Evolutionary conservation across 345 rosid genomes (phyloP).

Genomic region (Tarenaya hassleriana): DNA sequence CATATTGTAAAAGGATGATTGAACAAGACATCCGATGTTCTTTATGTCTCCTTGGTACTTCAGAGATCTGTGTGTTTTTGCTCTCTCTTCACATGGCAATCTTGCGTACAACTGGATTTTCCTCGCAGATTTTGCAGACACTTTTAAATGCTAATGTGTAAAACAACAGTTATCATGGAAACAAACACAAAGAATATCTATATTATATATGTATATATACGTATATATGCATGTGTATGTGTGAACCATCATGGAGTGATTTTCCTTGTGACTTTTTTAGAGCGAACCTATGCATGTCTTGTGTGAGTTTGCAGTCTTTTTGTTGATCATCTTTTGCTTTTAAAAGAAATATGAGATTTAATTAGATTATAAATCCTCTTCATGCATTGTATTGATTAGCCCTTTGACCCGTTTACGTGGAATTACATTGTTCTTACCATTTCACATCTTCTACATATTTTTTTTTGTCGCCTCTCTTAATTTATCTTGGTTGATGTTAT

Average conservation of each 20-base stretch:
- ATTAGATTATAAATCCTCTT: too few species aligned
- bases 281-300: too few species aligned
- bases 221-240: background rate
- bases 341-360: too few species aligned
- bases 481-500: too few species aligned
- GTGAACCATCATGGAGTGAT: too few species aligned
- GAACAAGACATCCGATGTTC: constrained; percentile 68
- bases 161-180: constrained; percentile 24
- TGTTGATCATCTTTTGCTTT: constrained; percentile 15
- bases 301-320: constrained; percentile 17
- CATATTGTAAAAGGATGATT: constrained; percentile 45
- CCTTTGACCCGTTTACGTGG: constrained; percentile 10
- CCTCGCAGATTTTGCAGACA: background rate
- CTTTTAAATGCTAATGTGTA: constrained; percentile 29
- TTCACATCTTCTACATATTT: too few species aligned
- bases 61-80: constrained; percentile 50
- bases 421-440: background rate
- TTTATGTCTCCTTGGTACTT: constrained; percentile 49
- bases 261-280: too few species aligned
- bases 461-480: too few species aligned
- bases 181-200: background rate
- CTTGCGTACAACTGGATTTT: constrained; percentile 12
- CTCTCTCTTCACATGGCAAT: constrained; percentile 27
- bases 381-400: too few species aligned
- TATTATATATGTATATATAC: background rate